phyloP scores from a whole-genome alignment of 805 yeast genomes.

The Barnettozyma botsteinii region DNA sequence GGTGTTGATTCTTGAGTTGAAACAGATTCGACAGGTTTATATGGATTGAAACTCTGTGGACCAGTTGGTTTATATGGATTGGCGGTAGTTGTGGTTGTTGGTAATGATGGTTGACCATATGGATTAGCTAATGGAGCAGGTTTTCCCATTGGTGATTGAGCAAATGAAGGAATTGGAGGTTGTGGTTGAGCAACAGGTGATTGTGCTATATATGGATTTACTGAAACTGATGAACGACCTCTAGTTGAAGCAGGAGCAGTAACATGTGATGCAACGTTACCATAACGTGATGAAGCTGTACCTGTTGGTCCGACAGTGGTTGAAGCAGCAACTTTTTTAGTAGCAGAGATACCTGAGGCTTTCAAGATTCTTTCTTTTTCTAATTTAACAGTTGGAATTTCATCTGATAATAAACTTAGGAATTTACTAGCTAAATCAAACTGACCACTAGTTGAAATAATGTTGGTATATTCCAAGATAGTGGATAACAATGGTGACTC shows the following conservation, averaged over 20 bases:
- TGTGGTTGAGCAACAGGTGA: slow-evolving; percentile 8
- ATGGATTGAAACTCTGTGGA: slow-evolving; percentile 20
- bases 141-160: slow-evolving; percentile 2
- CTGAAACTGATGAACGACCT: slow-evolving; percentile 4
- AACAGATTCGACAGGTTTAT: slow-evolving; percentile 24
- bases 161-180: neutral
- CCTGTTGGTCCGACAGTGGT: slow-evolving; percentile 11
- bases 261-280: slow-evolving; percentile 14
- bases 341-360: slow-evolving; percentile 44
- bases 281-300: slow-evolving; percentile 16
- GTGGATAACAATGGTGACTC: slow-evolving; percentile 36
- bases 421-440: slow-evolving; percentile 74
- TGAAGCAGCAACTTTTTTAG: slow-evolving; percentile 3
- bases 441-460: slow-evolving; percentile 77
- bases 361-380: slow-evolving; percentile 77
- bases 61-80: slow-evolving; percentile 22
- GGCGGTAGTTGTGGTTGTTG: slow-evolving; percentile 5
- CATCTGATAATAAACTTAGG: slow-evolving; percentile 65
- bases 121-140: slow-evolving; percentile 15
- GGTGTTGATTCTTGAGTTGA: slow-evolving; percentile 19
- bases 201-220: slow-evolving; percentile 9
- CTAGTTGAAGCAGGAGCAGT: neutral
- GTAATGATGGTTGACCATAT: slow-evolving; percentile 9
- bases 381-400: slow-evolving; percentile 59
- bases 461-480: slow-evolving; percentile 74